Conservation (phyloP, 371 early-diverging fungal genomes). For the Syncephalis fuscata region DNA sequence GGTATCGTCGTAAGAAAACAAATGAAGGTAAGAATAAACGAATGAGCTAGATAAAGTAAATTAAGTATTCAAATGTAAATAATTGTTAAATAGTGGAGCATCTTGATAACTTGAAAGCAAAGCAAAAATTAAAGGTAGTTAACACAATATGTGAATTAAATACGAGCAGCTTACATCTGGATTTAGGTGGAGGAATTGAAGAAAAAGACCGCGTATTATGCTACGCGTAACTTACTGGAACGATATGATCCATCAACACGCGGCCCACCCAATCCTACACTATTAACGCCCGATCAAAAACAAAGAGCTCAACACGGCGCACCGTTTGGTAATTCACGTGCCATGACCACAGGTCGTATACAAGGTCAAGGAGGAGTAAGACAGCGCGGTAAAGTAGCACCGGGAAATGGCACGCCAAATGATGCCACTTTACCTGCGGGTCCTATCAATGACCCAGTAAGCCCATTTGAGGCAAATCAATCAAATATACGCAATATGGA, state of each 20-base stretch:
- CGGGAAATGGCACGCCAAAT: background rate
- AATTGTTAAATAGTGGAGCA: constrained; percentile 15
- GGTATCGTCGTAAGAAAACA: constrained; percentile 36
- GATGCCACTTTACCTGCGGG: too few species aligned
- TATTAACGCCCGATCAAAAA: too few species aligned
- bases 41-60: background rate
- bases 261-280: too few species aligned
- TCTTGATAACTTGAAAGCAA: constrained; percentile 26
- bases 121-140: constrained; percentile 30
- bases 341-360: background rate
- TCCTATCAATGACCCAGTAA: too few species aligned
- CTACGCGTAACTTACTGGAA: constrained; percentile 80
- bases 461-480: too few species aligned
- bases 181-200: constrained; percentile 68
- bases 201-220: constrained; percentile 70
- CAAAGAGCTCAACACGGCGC: background rate
- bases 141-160: too few species aligned
- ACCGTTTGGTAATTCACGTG: background rate
- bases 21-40: constrained; percentile 19
- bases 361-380: background rate
- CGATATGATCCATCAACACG: constrained; percentile 41
- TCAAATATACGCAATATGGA: background rate
- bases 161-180: background rate
- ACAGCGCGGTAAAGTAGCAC: background rate
- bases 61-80: background rate